phyloP scores from a whole-genome alignment of 495 filamentous ascomycete genomes.

The Neurospora tetraspora region DNA sequence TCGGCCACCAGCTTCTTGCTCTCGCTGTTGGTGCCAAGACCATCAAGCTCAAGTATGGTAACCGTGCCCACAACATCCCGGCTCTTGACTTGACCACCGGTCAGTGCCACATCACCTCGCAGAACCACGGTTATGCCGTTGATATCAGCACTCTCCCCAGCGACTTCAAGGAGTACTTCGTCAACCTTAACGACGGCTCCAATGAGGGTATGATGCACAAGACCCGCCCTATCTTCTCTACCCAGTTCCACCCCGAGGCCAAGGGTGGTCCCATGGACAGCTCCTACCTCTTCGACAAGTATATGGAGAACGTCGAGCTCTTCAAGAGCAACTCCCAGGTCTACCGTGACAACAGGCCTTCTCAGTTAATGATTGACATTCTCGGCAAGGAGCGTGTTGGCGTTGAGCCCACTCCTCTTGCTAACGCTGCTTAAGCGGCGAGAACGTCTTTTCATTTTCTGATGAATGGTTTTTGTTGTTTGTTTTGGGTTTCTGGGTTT shows the following conservation, averaged over 20 bases:
- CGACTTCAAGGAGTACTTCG: conserved; percentile 95
- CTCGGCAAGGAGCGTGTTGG: conserved; percentile 89
- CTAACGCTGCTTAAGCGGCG: conserved; percentile 24
- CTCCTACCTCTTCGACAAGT: conserved; percentile 90
- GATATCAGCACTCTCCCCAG: conserved; percentile 70
- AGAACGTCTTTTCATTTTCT: background rate
- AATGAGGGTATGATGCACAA: conserved; percentile 97
- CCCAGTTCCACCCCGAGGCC: conserved; percentile 97
- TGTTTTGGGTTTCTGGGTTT: conserved; percentile 3
- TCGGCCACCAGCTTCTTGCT: conserved; percentile 82
- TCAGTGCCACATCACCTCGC: conserved; percentile 93
- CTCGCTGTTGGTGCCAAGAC: conserved; percentile 77
- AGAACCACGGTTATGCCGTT: conserved; percentile 98
- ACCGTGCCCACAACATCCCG: conserved; percentile 96
- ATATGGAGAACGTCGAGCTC: conserved; percentile 75
- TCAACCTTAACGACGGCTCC: conserved; percentile 90
- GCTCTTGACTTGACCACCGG: conserved; percentile 89
- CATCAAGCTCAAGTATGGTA: conserved; percentile 94
- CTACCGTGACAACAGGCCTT: conserved; percentile 69
- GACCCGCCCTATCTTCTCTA: conserved; percentile 92
- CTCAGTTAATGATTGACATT: conserved; percentile 79
- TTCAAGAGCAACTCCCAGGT: conserved; percentile 75
- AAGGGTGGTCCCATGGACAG: conserved; percentile 93
- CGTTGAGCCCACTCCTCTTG: conserved; percentile 57
- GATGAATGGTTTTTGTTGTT: background rate